Conservation (phyloP, 148 eudicot genomes). For the Pouteria glomerata region DNA sequence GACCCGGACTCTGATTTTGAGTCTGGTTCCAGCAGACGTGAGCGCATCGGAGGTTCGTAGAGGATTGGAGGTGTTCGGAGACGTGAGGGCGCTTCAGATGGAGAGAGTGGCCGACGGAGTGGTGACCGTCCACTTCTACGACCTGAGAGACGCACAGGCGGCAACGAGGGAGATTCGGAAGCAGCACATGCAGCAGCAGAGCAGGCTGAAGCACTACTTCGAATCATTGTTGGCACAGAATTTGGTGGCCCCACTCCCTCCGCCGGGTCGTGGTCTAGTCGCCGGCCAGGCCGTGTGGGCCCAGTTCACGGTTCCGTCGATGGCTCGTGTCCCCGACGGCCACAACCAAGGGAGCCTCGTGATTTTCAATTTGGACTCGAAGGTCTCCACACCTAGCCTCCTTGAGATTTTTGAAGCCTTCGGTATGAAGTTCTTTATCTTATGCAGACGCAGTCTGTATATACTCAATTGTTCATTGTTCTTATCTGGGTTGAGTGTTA, state of each 20-base stretch:
- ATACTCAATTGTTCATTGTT: too few species aligned
- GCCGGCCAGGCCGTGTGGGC: slow-evolving; percentile 77
- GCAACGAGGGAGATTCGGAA: slow-evolving; percentile 46
- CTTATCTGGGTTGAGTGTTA: neutral
- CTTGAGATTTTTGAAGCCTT: slow-evolving; percentile 43
- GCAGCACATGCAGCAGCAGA: slow-evolving; percentile 89
- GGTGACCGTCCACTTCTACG: slow-evolving; percentile 81
- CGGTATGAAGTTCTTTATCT: slow-evolving; percentile 36
- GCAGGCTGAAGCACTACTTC: slow-evolving; percentile 41
- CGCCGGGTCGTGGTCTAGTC: slow-evolving; percentile 45
- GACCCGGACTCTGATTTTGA: slow-evolving; percentile 48
- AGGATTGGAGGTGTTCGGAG: slow-evolving; percentile 72
- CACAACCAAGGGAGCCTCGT: slow-evolving; percentile 82
- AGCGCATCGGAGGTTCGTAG: slow-evolving; percentile 60
- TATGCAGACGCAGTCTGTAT: too few species aligned
- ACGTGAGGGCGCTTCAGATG: slow-evolving; percentile 81
- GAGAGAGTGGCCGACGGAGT: slow-evolving; percentile 65
- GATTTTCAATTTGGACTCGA: slow-evolving; percentile 50
- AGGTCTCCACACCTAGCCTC: slow-evolving; percentile 34
- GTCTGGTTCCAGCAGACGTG: slow-evolving; percentile 47
- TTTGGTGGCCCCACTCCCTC: slow-evolving; percentile 18
- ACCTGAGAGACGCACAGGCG: slow-evolving; percentile 53
- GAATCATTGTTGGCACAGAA: slow-evolving; percentile 13
- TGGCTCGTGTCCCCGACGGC: slow-evolving; percentile 48
- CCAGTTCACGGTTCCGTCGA: slow-evolving; percentile 56